phyloP scores from a whole-genome alignment of 2,329 filamentous ascomycete genomes.

The Coniella vitis region DNA sequence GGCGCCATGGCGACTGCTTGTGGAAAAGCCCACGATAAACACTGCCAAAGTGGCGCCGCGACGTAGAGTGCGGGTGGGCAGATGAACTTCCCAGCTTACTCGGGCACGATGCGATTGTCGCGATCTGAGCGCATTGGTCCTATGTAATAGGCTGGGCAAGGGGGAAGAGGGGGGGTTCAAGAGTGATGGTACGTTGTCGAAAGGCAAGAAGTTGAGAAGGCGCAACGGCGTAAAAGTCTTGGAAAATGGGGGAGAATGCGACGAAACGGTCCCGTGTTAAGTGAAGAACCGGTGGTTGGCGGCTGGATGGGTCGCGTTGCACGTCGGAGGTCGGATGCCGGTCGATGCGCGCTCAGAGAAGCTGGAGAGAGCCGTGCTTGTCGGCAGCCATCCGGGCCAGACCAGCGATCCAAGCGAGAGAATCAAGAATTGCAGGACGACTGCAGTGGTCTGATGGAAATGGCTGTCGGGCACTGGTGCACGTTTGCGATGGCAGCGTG shows the following conservation, averaged over 20 bases:
- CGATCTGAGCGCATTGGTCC: conserved; percentile 15
- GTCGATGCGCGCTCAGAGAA: conserved; percentile 11
- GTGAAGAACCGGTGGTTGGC: background rate
- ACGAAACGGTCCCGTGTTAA: too few species aligned
- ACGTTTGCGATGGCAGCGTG: conserved; percentile 1
- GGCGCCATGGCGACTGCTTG: conserved; percentile 41
- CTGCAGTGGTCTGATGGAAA: too few species aligned
- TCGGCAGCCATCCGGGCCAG: conserved; percentile 1
- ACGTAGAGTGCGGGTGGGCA: conserved; percentile 20
- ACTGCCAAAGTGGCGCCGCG: conserved; percentile 10
- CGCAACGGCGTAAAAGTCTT: background rate
- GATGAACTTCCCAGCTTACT: conserved; percentile 9
- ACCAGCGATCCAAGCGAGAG: background rate
- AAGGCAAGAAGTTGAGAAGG: conserved; percentile 28
- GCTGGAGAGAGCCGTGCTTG: conserved; percentile 4
- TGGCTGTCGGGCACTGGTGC: background rate
- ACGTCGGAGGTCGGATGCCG: background rate
- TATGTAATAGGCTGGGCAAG: too few species aligned
- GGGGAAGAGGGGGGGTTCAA: too few species aligned
- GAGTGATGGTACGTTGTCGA: background rate
- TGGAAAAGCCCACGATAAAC: conserved; percentile 3
- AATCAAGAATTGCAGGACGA: too few species aligned
- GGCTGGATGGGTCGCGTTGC: background rate
- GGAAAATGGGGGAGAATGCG: background rate
- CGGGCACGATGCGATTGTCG: conserved; percentile 7